These are phyloP conservation scores for Yarrowia sp. DNA, from an alignment of 805 yeast species.

Conservation along the genomic window DNA sequence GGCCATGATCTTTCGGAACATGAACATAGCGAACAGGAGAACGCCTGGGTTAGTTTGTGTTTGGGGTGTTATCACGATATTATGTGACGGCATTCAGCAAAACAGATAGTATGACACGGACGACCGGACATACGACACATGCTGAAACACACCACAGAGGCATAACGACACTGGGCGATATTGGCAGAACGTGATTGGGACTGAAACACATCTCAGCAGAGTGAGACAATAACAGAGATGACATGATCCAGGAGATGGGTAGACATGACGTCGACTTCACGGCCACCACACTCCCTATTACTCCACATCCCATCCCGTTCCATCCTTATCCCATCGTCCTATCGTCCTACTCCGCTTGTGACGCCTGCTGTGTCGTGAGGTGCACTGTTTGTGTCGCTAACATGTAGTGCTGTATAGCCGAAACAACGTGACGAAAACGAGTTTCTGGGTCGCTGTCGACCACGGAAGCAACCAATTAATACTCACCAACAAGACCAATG, in stretches of 20 bases:
- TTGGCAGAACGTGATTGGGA: neutral
- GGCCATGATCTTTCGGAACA: slow-evolving; percentile 23
- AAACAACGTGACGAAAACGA: neutral
- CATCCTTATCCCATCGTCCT: no score
- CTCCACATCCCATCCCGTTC: no score
- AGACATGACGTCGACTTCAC: no score
- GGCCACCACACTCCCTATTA: no score
- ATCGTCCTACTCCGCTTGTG: no score
- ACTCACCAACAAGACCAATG: slow-evolving; percentile 40
- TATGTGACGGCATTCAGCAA: no score
- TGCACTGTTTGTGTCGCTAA: neutral
- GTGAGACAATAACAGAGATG: no score
- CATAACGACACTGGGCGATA: no score
- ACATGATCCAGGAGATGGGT: no score
- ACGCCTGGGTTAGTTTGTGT: slow-evolving; percentile 24
- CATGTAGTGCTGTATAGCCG: neutral
- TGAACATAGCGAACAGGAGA: slow-evolving; percentile 21
- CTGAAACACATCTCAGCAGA: neutral
- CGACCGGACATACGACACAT: no score
- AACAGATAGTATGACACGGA: no score
- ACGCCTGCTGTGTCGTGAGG: neutral
- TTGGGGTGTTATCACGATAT: no score
- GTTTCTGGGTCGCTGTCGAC: neutral
- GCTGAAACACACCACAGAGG: neutral
- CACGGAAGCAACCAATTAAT: slow-evolving; percentile 20